A percentile compares a stretch with the other conserved stretches of the same genome.
Evolutionary conservation across 1,139 yeast genomes (phyloP).

Genomic region (Arxiozyma heterogenica): DNA sequence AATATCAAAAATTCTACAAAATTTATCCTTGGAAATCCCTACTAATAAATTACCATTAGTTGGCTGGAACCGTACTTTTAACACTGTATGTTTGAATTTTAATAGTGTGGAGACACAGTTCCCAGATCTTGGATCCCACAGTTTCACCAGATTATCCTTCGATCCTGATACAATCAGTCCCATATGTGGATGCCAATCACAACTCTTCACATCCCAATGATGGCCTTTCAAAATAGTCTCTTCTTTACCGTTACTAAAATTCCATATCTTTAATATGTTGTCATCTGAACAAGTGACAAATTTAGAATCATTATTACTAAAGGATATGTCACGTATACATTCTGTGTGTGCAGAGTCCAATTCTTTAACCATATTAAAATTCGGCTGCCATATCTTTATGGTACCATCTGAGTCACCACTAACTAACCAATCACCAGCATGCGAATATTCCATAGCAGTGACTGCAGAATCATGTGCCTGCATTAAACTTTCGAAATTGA

Average conservation of each 20-base stretch:
- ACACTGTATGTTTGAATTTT: conserved; percentile 89
- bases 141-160: conserved; percentile 81
- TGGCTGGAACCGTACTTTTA: conserved; percentile 69
- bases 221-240: conserved; percentile 81
- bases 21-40: conserved; percentile 79
- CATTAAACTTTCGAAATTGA: conserved; percentile 93
- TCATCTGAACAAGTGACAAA: conserved; percentile 92
- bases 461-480: conserved; percentile 96
- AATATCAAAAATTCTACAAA: conserved; percentile 79
- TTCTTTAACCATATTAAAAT: conserved; percentile 89
- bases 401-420: conserved; percentile 91
- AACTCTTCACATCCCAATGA: conserved; percentile 97
- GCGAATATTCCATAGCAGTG: conserved; percentile 69
- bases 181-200: conserved; percentile 91
- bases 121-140: conserved; percentile 90
- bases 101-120: conserved; percentile 70
- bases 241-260: conserved; percentile 80
- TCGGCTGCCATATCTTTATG: conserved; percentile 95
- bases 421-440: conserved; percentile 88
- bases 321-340: conserved; percentile 77
- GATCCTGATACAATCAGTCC: conserved; percentile 85
- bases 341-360: conserved; percentile 62
- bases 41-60: conserved; percentile 54
- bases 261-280: conserved; percentile 83
- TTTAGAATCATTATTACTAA: conserved; percentile 83